Conservation (phyloP, 2,329 filamentous ascomycete species). For the Chrysosporium keratinophilum region DNA sequence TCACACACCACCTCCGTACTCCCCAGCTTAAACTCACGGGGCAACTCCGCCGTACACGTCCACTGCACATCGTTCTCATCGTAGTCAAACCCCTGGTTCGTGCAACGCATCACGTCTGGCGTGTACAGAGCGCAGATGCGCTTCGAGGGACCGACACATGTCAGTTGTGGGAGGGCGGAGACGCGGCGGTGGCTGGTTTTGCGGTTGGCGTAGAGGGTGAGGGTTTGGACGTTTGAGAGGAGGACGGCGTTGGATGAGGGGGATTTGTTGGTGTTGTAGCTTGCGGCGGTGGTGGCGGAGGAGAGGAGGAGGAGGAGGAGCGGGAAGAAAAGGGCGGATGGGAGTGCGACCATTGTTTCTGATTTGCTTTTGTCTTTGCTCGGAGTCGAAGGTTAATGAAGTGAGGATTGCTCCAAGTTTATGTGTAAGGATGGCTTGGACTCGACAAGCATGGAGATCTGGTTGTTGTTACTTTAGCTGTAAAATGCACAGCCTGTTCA, state of each 20-base stretch:
- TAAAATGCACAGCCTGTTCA: not conserved
- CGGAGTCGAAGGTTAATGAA: not conserved
- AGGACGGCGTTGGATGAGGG: slow-evolving; percentile 34
- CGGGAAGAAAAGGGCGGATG: not conserved
- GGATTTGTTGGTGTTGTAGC: slow-evolving; percentile 20
- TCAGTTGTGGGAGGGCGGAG: slow-evolving; percentile 64
- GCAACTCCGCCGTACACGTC: slow-evolving; percentile 64
- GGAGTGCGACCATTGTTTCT: slow-evolving; percentile 3
- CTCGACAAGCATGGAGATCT: not conserved
- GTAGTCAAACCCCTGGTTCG: slow-evolving; percentile 74
- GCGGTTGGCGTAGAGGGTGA: slow-evolving; percentile 62
- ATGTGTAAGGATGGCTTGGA: not conserved
- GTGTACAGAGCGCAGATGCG: slow-evolving; percentile 58
- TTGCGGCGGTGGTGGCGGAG: slow-evolving; percentile 7
- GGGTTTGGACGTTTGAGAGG: slow-evolving; percentile 50
- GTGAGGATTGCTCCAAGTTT: not conserved
- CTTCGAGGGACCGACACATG: slow-evolving; percentile 57
- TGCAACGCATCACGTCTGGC: slow-evolving; percentile 78
- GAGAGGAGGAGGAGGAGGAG: slow-evolving; percentile 15
- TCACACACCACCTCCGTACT: slow-evolving; percentile 87
- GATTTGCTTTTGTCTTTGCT: not conserved
- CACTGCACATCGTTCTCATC: slow-evolving; percentile 73
- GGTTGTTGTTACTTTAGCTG: not conserved
- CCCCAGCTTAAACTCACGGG: slow-evolving; percentile 61
- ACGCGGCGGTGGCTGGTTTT: slow-evolving; percentile 68